Evolutionary conservation across 2,329 filamentous ascomycete genomes (phyloP), one percentile per base, ranked within the genome.

Genomic region (Davidsoniella australis): DNA sequence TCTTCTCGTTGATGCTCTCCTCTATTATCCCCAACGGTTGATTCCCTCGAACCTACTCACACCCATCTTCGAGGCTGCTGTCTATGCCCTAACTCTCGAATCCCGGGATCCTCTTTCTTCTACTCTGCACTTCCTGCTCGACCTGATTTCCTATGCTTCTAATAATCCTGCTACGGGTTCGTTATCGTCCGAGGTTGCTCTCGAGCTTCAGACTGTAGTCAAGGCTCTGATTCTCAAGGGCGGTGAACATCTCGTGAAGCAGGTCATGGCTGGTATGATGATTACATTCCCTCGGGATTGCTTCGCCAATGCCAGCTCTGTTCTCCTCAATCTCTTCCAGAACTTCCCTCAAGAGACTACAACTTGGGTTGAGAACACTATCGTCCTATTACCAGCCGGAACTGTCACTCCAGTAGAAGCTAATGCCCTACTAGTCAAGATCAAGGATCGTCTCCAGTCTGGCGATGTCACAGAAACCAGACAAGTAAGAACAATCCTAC

Each of bases 261-360:
- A 88, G 55, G 80, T 94, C 51, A 73, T 98, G 68, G 91, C 88
- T 1, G 91, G 91, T 53, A 94, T 98, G 88, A 96, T 98, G 89
- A 95, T 95, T 62, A 93, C 83, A 0, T 98, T 98, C 66, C 93
- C 91, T 0, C 78, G 85, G 41, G 91, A 96, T 63, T 95, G 88
- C 66, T 94, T 96, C 60, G 81, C 88, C 0, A 91, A 98, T 61
- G 88, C 87, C 14, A 94, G 86, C 45, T 88, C 87, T 4, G 85
- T 94, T n/a, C 67, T 98, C 47, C 76, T 98, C 53, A 80, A 82
- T 3, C 71, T 96, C 55, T 94, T 98, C 61, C 82, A 94, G 62
- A 68, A 96, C 39, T 70, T 93, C 60, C 91, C 91, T 0, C 70
- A 76, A 48, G 75, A 91, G 60, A 85, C 87, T 12, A 78, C 83